Evolutionary conservation across 1,284 basidiomycete genomes (phyloP), one percentile per base, ranked within the genome.

Genomic region (Sutorius eximius): DNA sequence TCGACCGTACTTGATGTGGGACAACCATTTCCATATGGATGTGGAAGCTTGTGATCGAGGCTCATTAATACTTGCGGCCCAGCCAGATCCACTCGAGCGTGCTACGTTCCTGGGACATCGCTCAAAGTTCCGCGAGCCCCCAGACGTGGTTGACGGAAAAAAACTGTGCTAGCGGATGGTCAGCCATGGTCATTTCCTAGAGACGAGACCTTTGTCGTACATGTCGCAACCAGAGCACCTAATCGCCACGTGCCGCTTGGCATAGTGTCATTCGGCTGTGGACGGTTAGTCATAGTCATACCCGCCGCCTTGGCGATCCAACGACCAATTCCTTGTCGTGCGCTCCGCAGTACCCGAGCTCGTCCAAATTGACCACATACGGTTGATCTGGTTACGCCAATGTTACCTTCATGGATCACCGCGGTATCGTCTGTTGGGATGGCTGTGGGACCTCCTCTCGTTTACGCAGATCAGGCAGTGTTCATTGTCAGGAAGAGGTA

Each of bases 391-490:
- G 36, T 56, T 11, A 24, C 41, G 30, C 29, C 37, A 49, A 56
- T 55, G 61, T 48, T 57, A 38, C 52, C 75, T 37, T 57, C 67
- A 61, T 82, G 80, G 80, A 50, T 82, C 18, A 70, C 75, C 11
- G 69, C 68, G 3, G 43, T 73, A 27, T 74, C 77, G 37, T 79
- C 80, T 9, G 54, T 79, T 24, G 80, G 77, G 40, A 82, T 82
- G 82, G 82, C 82, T 27, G 64, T 83, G 20, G 83, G 76, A 0
- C 82, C 82, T 5, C 80, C 83, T 5, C 72, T 84, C 64, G 89
- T 92, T 11, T 93, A 93, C 62, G 85, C 82, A 33, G 91, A 92
- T 73, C 90, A 93, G 70, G 83, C 87, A 4, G 71, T 76, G 51
- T 90, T 86, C 20, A 90, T 90, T 47, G 71, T 90, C 52, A 82